Conservation (phyloP, 495 filamentous ascomycete genomes). For the Hyaloscypha variabilis region DNA sequence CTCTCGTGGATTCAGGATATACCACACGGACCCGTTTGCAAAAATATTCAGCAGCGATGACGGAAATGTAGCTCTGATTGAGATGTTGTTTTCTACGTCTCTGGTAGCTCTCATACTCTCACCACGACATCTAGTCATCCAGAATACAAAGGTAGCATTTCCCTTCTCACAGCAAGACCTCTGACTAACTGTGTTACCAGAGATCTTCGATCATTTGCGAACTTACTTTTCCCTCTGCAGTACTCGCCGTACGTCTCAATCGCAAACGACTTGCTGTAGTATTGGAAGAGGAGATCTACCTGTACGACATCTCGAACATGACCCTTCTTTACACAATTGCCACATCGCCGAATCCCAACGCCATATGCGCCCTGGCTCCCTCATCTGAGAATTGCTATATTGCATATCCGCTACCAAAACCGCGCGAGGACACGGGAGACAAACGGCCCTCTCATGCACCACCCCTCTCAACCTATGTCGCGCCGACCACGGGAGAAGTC, state of each 20-base stretch:
- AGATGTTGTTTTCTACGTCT: constrained; percentile 99
- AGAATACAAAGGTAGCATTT: constrained; percentile 86
- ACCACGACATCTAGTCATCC: constrained; percentile 87
- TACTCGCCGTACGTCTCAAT: constrained; percentile 90
- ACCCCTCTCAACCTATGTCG: constrained; percentile 70
- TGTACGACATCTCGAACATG: constrained; percentile 99
- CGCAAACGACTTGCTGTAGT: constrained; percentile 92
- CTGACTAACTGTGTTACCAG: constrained; percentile 43
- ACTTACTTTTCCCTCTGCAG: constrained; percentile 92
- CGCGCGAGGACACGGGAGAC: constrained; percentile 53
- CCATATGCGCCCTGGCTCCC: constrained; percentile 89
- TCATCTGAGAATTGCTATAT: constrained; percentile 96
- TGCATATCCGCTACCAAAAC: constrained; percentile 90
- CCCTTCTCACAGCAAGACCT: neutral
- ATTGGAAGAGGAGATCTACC: constrained; percentile 91
- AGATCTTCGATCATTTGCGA: constrained; percentile 97
- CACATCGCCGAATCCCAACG: constrained; percentile 89
- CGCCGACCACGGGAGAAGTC: constrained; percentile 89
- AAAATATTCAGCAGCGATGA: constrained; percentile 93
- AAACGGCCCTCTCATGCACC: constrained; percentile 83
- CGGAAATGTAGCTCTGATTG: constrained; percentile 89
- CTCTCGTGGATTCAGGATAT: constrained; percentile 89
- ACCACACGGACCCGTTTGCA: constrained; percentile 92
- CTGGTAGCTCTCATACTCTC: constrained; percentile 90
- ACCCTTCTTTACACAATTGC: constrained; percentile 85